Conservation (phyloP, 805 yeast species). For the Yarrowia keelungensis region DNA sequence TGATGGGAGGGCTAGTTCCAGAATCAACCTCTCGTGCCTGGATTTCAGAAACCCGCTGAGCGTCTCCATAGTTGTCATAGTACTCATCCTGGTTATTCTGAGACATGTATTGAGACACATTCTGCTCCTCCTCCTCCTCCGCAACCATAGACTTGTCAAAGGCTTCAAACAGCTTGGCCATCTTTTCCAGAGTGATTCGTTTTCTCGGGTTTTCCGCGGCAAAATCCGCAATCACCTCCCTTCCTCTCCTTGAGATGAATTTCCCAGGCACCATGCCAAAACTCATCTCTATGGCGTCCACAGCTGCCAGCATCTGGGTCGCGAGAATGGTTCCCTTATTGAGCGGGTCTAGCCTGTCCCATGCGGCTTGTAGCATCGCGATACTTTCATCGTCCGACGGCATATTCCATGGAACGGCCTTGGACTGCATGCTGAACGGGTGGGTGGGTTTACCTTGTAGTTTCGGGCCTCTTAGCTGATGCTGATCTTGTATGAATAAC, state of each 20-base stretch:
- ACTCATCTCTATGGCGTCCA: conserved; percentile 18
- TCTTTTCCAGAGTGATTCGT: conserved; percentile 2
- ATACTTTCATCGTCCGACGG: conserved; percentile 22
- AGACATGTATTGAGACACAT: not conserved
- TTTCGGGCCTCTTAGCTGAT: not conserved
- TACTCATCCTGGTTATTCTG: not conserved
- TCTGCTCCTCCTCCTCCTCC: not conserved
- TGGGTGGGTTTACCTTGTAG: not conserved
- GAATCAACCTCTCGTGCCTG: not conserved
- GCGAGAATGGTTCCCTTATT: conserved; percentile 16
- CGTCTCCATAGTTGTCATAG: conserved; percentile 2
- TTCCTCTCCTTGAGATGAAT: conserved; percentile 18
- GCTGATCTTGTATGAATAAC: not conserved
- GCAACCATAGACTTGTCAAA: conserved; percentile 19
- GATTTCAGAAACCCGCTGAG: not conserved
- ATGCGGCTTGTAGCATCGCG: not conserved
- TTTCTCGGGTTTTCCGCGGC: conserved; percentile 4
- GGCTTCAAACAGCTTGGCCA: conserved; percentile 17
- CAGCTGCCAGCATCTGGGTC: conserved; percentile 28
- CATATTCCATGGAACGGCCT: conserved; percentile 6
- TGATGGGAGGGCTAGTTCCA: not conserved
- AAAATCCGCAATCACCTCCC: conserved; percentile 8
- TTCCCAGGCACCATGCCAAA: conserved; percentile 21
- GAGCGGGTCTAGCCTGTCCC: conserved; percentile 11
- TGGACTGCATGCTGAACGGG: not conserved